phyloP scores from a whole-genome alignment of 805 yeast genomes.

The Zygoascus biomembranicola region DNA sequence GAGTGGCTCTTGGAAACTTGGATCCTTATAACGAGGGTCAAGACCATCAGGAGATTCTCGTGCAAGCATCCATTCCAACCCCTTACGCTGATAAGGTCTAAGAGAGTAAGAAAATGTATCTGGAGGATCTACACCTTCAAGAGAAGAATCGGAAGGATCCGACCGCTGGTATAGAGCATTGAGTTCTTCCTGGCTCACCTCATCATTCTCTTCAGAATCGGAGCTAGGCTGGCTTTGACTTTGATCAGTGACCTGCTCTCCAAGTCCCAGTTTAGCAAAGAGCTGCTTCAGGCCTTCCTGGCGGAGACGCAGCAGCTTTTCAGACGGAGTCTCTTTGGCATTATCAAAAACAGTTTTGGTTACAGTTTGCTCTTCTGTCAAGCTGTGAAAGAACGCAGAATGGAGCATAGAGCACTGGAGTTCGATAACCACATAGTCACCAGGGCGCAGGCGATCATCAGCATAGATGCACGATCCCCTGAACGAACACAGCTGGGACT shows the following conservation, averaged over 20 bases:
- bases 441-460: constrained; percentile 53
- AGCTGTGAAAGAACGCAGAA: constrained; percentile 20
- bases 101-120: constrained; percentile 48
- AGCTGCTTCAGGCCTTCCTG: constrained; percentile 49
- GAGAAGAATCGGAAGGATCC: constrained; percentile 50
- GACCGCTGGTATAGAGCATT: constrained; percentile 67
- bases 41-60: constrained; percentile 56
- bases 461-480: constrained; percentile 51
- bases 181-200: constrained; percentile 61
- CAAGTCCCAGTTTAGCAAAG: constrained; percentile 40
- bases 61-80: constrained; percentile 82
- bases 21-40: constrained; percentile 8
- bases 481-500: constrained; percentile 44
- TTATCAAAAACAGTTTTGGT: constrained; percentile 18
- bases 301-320: constrained; percentile 41
- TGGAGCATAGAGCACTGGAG: constrained; percentile 52
- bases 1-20: constrained; percentile 32
- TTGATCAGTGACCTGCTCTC: constrained; percentile 4
- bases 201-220: constrained; percentile 29
- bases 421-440: constrained; percentile 67
- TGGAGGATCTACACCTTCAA: constrained; percentile 57
- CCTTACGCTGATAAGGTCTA: constrained; percentile 76
- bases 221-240: not conserved
- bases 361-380: not conserved
- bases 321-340: constrained; percentile 45